Evolutionary conservation across 371 early-diverging fungal genomes (phyloP), one percentile per base, ranked within the genome.

Genomic region (Haplosporangium sp.): DNA sequence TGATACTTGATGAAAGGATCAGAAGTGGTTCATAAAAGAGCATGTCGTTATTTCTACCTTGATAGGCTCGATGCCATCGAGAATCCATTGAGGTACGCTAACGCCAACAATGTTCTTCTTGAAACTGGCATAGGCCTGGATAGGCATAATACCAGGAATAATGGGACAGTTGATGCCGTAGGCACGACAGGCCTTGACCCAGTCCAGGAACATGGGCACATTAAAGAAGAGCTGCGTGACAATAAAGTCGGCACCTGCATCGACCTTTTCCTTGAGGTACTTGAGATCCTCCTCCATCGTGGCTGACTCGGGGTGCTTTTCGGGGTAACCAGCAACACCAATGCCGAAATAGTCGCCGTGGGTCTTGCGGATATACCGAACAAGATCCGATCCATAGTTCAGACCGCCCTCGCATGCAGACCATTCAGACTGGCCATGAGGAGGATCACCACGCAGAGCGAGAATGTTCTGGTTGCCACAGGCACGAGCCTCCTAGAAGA

Each of bases 181-280:
- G 4, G 74, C 92, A 23, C 95, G 91, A 74, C 93, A 93, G 41
- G 86, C 73, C 64, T 87, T 83, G 55, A 92, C 88, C 93, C 96
- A 98, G 45, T 85, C 81, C 43, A 96, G 55, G 80, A 92, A 97
- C 52, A 91, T 63, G 61, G 95, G 95, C 10, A 90, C 88, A 74
- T 98, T 97, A 87, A 95, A 98, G 82, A 98, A 98, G 29, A 96
- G 86, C 83, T 98, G 98, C 7, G 97, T 96, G 65, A 98, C 91
- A 67, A 95, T 91, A 54, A 94, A 89, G 77, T 98, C 96, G 1
- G 96, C 97, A 37, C 97, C 97, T 11, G 94, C 95, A 58, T 96
- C 95, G 59, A 92, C 87, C 87, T 98, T 98, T 48, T 87, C 89
- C 81, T 96, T 95, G 55, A 98, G 87, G 69, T 87, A 82, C 73